Evolutionary conservation across 257 asterid genomes (phyloP), one percentile per base, ranked within the genome.

Genomic region (Solanum chiquidenum): DNA sequence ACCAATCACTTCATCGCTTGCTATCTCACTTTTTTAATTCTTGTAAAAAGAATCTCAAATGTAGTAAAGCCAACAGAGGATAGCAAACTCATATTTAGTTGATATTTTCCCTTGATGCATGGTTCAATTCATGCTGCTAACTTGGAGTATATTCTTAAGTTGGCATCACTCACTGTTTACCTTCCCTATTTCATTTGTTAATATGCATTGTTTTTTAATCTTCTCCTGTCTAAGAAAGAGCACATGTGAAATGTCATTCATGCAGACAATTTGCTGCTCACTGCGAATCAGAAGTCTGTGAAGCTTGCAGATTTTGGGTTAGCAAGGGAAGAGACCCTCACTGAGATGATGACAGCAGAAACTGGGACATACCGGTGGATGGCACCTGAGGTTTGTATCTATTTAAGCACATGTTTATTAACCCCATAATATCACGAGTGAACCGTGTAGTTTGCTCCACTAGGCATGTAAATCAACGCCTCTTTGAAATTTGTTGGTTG

Each of bases 291-390:
- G 89, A 93, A 94, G 93, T 95, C 97, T 82, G 94, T 95, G 93
- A 96, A 96, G 95, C 98, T 96, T 90, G 98, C 99, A 76, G 99
- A 96, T 92, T 96, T 96, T 91, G 99, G 98, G 89, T 98, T 95
- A 85, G 99, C 99, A n/a, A 94, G 99, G 90, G 98, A 96, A 95
- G 99, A 96, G 90, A 52, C 98, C 64, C 96, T 96, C 72, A 94
- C 98, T 58, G 99, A 96, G 91, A 96, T 96, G 99, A 96, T 96
- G 99, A 96, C 99, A 73, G 99, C 99, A 20, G 99, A 96, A 91
- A 96, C 99, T 34, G 99, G 99, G 89, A 96, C 99, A 6, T 96
- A 96, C 89, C 98, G 98, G 44, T 96, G 99, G 99, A 96, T 96
- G 99, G 99, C 99, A 88, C 99, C 99, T 42, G 99, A 96, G 98